These are phyloP conservation scores for Wickerhamiella vanderwaltii DNA, from an alignment of 805 yeast species.

Conservation along the genomic window DNA sequence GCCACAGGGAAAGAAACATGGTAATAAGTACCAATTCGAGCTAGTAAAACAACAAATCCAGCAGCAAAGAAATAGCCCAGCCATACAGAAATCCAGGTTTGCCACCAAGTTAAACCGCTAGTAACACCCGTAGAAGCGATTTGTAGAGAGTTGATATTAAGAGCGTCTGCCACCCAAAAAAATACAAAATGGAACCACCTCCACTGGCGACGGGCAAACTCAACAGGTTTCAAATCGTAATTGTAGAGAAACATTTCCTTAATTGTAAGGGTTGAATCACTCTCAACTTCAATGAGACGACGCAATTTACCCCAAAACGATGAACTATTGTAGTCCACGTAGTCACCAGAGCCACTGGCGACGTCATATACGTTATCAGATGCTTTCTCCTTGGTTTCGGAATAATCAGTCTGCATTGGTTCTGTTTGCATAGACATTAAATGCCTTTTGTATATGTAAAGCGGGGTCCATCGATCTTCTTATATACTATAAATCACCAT, in stretches of 20 bases:
- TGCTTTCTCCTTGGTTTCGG: neutral
- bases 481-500: neutral
- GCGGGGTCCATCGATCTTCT: neutral
- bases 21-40: slow-evolving; percentile 68
- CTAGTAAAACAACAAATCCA: slow-evolving; percentile 52
- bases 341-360: neutral
- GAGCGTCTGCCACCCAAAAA: slow-evolving; percentile 83
- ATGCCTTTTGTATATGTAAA: too few relatives aligned
- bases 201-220: slow-evolving; percentile 62
- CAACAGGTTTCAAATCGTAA: slow-evolving; percentile 45
- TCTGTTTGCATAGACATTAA: too few relatives aligned
- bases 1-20: slow-evolving; percentile 80
- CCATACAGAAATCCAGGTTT: slow-evolving; percentile 82
- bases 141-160: slow-evolving; percentile 84
- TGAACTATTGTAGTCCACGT: slow-evolving; percentile 1
- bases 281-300: slow-evolving; percentile 23
- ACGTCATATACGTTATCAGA: neutral
- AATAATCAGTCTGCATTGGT: neutral
- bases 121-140: slow-evolving; percentile 77
- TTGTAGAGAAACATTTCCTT: slow-evolving; percentile 59
- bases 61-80: slow-evolving; percentile 65
- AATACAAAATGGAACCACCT: slow-evolving; percentile 66
- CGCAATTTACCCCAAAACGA: slow-evolving; percentile 3
- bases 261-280: slow-evolving; percentile 35
- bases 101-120: slow-evolving; percentile 82